Evolutionary conservation across 768 basidiomycete genomes (phyloP).

Genomic region (Tephrocybe sp.): DNA sequence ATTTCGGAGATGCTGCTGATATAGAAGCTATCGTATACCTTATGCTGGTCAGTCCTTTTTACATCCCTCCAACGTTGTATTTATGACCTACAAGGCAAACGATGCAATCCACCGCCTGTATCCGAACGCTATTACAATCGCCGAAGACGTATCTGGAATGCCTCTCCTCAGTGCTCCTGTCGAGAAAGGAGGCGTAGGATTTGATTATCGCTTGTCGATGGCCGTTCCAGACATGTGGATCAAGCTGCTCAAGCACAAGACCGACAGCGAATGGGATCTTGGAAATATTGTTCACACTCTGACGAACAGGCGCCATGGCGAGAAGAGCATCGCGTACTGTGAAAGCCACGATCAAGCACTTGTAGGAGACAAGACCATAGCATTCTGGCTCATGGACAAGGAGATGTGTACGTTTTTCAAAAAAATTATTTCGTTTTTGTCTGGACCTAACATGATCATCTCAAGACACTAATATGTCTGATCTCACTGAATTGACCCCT

Average conservation of each 20-base stretch:
- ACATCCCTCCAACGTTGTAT: neutral
- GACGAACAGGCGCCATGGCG: constrained; percentile 83
- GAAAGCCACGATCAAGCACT: constrained; percentile 98
- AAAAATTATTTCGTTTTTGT: neutral
- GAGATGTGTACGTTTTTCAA: constrained; percentile 93
- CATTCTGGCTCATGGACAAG: constrained; percentile 99
- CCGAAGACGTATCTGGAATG: constrained; percentile 99
- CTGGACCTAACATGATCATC: constrained; percentile 1
- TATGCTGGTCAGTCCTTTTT: constrained; percentile 75
- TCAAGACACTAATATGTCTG: constrained; percentile 92
- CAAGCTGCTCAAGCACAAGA: constrained; percentile 91
- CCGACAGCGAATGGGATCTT: constrained; percentile 87
- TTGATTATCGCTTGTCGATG: constrained; percentile 98
- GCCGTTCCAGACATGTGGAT: constrained; percentile 99
- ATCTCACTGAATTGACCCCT: constrained; percentile 77
- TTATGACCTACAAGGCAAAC: constrained; percentile 65
- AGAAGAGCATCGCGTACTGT: constrained; percentile 90
- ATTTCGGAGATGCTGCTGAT: constrained; percentile 86
- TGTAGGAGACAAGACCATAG: constrained; percentile 97
- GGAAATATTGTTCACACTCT: constrained; percentile 85
- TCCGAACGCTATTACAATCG: constrained; percentile 84
- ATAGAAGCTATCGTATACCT: constrained; percentile 91
- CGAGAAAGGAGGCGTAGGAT: constrained; percentile 84
- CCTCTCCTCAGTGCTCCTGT: constrained; percentile 86
- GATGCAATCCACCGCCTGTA: constrained; percentile 82